Percentiles rank a stretch among this genome's conserved stretches.
Conservation (phyloP, 2,329 filamentous ascomycete species). For the Aspergillus costaricaensis region DNA sequence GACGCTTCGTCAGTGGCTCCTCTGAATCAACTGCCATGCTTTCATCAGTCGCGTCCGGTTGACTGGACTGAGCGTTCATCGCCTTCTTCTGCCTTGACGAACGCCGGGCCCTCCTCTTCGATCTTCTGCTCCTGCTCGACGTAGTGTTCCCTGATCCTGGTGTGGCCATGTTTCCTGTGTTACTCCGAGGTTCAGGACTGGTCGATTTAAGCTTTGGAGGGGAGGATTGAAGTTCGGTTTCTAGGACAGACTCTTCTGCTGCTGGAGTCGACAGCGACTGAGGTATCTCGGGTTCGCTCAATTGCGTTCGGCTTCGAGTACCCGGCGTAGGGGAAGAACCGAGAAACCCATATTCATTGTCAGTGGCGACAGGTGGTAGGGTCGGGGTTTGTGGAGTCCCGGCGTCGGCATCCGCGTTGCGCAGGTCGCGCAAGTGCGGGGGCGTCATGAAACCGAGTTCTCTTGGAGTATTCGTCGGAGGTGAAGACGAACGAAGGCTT, state of each 20-base stretch:
- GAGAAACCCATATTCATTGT: conserved; percentile 49
- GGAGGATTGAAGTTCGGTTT: conserved; percentile 38
- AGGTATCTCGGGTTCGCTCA: conserved; percentile 31
- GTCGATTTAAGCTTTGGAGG: conserved; percentile 33
- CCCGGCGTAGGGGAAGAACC: conserved; percentile 57
- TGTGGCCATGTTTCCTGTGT: neutral
- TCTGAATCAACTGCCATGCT: neutral
- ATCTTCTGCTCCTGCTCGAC: conserved; percentile 16
- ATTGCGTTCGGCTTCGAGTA: conserved; percentile 36
- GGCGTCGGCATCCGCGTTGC: conserved; percentile 24
- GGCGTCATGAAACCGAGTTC: conserved; percentile 32
- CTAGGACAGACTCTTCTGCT: conserved; percentile 20
- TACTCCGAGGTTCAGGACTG: conserved; percentile 23
- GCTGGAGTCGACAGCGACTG: conserved; percentile 38
- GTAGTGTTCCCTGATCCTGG: neutral
- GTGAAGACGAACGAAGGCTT: conserved; percentile 59
- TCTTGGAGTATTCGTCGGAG: conserved; percentile 30
- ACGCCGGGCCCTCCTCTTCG: conserved; percentile 17
- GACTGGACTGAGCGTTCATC: neutral
- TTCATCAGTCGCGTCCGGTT: neutral
- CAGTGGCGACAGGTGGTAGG: conserved; percentile 37
- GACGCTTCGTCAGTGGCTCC: conserved; percentile 15
- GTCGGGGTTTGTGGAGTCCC: conserved; percentile 46
- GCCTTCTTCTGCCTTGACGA: conserved; percentile 12
- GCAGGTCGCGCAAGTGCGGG: conserved; percentile 30